Base-by-base conservation (phyloP, 768 basidiomycete species). In the Tephrocybe sp. region DNA sequence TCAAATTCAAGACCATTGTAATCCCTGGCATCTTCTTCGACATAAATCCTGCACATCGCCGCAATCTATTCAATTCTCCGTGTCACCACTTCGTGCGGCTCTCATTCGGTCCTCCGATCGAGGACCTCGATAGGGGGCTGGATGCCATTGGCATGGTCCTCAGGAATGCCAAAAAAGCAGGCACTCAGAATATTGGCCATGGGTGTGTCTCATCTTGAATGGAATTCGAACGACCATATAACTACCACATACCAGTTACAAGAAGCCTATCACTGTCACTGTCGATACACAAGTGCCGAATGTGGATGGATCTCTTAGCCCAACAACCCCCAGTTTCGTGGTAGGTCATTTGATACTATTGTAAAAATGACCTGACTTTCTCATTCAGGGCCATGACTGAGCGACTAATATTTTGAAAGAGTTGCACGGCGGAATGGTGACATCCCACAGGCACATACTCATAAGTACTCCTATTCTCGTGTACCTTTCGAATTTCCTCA, bases 21-120 rank as follows among this genome's bases (percentile, higher is more conserved):
- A 91, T 94, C 40, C 91, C 92, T 4, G 93, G 93, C 10, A 89
- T 89, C 57, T 93, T 92, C 74, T 92, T 92, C 56, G 88, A 90
- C 58, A 86, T 89, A 62, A 86, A 81, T 66, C 88, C 88, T 19
- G 50, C 86, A 13, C 87, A 94, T 57, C 84, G 92, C 57, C 80
- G 94, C 53, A 91, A 95, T 65, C 70, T 97, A 45, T 91, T 95
- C 73, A 82, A 84, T 59, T 92, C 90, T 13, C 89, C 93, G 9
- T 94, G 91, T 69, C 88, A 91, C 68, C 85, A 88, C 63, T 97
- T 89, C 57, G 84, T 97, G 21, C 83, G 94, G 19, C 68, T 97
- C 30, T 90, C 87, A 23, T 93, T 93, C 61, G 90, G 91, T 0
- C 91, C 91, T 5, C 87, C 89, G 18, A 57, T 94, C 39, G 79